These are phyloP conservation scores for Trypanosoma theileri DNA, from an alignment of 208 protist genomes.

Conservation along the genomic window DNA sequence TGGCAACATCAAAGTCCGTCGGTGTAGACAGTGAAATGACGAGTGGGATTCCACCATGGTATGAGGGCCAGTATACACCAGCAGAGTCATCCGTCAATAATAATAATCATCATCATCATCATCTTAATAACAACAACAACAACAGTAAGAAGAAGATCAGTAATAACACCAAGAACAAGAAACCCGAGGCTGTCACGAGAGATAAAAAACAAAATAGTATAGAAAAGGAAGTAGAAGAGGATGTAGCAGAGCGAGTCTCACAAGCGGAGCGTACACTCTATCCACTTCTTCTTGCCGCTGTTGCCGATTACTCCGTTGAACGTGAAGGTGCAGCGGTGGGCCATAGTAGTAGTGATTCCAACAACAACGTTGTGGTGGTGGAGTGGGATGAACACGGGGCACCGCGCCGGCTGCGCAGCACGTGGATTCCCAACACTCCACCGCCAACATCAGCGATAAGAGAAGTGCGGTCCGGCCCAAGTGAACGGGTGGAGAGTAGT, in stretches of 20 bases:
- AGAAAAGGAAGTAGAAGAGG: slow-evolving; percentile 5
- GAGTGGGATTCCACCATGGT: too few species aligned
- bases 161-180: too few species aligned
- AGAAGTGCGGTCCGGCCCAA: neutral
- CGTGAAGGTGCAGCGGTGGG: neutral
- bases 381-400: slow-evolving; percentile 21
- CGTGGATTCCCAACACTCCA: neutral
- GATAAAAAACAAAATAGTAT: neutral
- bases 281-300: slow-evolving; percentile 19
- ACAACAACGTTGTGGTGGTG: slow-evolving; percentile 1
- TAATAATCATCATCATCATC: too few species aligned
- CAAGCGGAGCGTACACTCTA: slow-evolving; percentile 29
- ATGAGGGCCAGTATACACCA: too few species aligned
- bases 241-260: slow-evolving; percentile 24
- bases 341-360: neutral
- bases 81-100: too few species aligned
- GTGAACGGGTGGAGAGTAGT: neutral
- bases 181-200: neutral
- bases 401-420: slow-evolving; percentile 17
- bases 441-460: neutral
- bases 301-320: slow-evolving; percentile 4
- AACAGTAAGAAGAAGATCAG: too few species aligned
- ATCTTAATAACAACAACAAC: too few species aligned
- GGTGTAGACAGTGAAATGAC: too few species aligned
- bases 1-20: neutral